phyloP scores from a whole-genome alignment of 345 rosid species.

The Ricinus communis region DNA sequence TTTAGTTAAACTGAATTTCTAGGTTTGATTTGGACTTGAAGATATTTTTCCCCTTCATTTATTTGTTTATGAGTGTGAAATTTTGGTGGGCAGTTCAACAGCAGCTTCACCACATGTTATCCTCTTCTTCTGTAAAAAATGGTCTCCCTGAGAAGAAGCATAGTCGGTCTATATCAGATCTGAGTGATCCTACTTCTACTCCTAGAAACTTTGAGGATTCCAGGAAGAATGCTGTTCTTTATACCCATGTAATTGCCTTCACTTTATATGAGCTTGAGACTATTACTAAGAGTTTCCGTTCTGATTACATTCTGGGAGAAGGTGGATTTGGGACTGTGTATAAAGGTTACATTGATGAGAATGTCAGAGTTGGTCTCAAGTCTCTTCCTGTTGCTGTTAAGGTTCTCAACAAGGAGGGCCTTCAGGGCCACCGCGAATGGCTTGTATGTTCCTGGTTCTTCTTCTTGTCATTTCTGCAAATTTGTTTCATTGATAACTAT shows the following conservation, averaged over 20 bases:
- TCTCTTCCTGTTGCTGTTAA: conserved; percentile 96
- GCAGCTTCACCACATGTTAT: conserved; percentile 44
- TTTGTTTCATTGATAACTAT: background rate
- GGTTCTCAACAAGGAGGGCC: conserved; percentile 95
- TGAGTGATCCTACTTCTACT: conserved; percentile 72
- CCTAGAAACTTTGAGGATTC: conserved; percentile 64
- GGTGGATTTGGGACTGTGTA: conserved; percentile 97
- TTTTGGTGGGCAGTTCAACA: conserved; percentile 58
- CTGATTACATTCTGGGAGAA: conserved; percentile 92
- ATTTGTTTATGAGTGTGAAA: background rate
- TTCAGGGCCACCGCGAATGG: conserved; percentile 99
- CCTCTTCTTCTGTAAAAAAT: conserved; percentile 40
- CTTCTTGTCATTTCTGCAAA: background rate
- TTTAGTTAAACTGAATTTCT: background rate
- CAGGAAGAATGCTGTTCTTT: conserved; percentile 60
- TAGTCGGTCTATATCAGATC: conserved; percentile 79
- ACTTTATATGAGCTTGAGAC: conserved; percentile 89
- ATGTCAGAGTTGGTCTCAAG: conserved; percentile 89
- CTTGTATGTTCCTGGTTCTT: conserved; percentile 44
- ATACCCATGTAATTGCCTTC: conserved; percentile 79
- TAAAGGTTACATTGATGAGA: conserved; percentile 95
- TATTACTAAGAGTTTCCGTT: conserved; percentile 94
- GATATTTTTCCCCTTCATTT: background rate
- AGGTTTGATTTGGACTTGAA: conserved; percentile 6
- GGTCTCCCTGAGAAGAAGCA: conserved; percentile 52